Evolutionary conservation across 352 stramenopile genomes (phyloP).

Genomic region (Pseudoperonospora humuli): DNA sequence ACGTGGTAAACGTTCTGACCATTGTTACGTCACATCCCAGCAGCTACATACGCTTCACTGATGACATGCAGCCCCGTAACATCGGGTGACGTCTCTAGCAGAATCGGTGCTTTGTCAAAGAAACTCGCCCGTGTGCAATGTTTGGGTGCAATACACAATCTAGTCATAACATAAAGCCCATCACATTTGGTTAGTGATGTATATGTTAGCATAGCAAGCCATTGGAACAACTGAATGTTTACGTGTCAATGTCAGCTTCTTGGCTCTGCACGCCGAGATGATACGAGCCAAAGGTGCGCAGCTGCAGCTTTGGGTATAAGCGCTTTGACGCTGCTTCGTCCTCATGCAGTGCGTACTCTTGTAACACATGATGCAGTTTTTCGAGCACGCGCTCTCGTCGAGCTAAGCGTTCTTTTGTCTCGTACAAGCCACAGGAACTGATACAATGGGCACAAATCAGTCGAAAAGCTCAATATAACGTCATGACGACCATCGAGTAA

Average conservation of each 20-base stretch:
- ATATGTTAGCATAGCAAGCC: neutral
- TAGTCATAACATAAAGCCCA: slow-evolving; percentile 13
- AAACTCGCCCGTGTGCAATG: slow-evolving; percentile 83
- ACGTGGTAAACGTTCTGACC: neutral
- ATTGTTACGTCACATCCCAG: neutral
- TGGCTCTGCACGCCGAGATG: slow-evolving; percentile 78
- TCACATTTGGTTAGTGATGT: too few relatives aligned
- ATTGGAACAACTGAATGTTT: neutral
- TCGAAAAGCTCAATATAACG: neutral
- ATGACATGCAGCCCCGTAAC: slow-evolving; percentile 80
- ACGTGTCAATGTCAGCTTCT: slow-evolving; percentile 85
- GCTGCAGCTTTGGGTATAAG: slow-evolving; percentile 24
- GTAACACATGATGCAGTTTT: slow-evolving; percentile 51
- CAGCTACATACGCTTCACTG: slow-evolving; percentile 76
- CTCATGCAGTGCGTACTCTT: slow-evolving; percentile 78
- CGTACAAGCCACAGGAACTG: slow-evolving; percentile 62
- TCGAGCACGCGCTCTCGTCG: slow-evolving; percentile 57
- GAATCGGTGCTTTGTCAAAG: slow-evolving; percentile 76
- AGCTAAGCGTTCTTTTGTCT: slow-evolving; percentile 57
- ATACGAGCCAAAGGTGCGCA: slow-evolving; percentile 91
- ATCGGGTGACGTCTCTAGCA: slow-evolving; percentile 60
- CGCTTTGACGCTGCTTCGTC: slow-evolving; percentile 25
- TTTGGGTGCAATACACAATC: slow-evolving; percentile 72
- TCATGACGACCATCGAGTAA: neutral
- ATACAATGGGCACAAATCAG: neutral